phyloP scores from a whole-genome alignment of 2,329 filamentous ascomycete genomes.

The Trichophaea hybrida region DNA sequence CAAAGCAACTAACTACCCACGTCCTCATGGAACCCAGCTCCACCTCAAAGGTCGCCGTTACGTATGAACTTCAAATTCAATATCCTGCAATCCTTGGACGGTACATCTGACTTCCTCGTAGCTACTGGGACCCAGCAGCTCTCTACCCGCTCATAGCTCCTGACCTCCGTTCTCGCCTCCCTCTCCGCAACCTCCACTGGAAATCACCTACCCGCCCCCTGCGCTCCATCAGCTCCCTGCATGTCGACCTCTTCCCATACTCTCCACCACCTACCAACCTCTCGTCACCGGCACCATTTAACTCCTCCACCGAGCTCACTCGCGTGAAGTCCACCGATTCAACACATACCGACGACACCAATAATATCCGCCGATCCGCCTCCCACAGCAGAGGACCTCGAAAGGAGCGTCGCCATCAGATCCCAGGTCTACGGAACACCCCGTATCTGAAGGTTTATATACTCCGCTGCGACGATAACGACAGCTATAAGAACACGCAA shows the following conservation, averaged over 20 bases:
- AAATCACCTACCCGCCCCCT: constrained; percentile 84
- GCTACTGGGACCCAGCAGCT: constrained; percentile 87
- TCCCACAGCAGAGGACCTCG: constrained; percentile 13
- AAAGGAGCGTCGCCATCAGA: constrained; percentile 72
- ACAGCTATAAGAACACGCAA: constrained; percentile 71
- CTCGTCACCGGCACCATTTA: constrained; percentile 26
- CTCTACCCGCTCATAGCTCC: constrained; percentile 71
- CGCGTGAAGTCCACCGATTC: constrained; percentile 32
- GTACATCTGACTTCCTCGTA: constrained; percentile 36
- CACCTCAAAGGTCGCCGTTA: constrained; percentile 6
- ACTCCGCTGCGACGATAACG: constrained; percentile 87
- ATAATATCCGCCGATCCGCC: constrained; percentile 16
- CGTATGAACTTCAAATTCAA: background rate
- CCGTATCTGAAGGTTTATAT: constrained; percentile 87
- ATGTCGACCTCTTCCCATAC: constrained; percentile 69
- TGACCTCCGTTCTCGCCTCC: constrained; percentile 62
- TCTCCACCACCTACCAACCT: constrained; percentile 32
- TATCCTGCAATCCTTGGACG: background rate
- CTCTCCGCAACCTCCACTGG: constrained; percentile 88
- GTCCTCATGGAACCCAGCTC: constrained; percentile 3
- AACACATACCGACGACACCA: constrained; percentile 14
- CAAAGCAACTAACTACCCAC: background rate
- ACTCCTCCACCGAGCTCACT: constrained; percentile 28
- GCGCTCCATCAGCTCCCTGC: constrained; percentile 82
- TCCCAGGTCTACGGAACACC: constrained; percentile 80